Conservation (phyloP, 2,329 filamentous ascomycete genomes). For the Verticillium isaacii region DNA sequence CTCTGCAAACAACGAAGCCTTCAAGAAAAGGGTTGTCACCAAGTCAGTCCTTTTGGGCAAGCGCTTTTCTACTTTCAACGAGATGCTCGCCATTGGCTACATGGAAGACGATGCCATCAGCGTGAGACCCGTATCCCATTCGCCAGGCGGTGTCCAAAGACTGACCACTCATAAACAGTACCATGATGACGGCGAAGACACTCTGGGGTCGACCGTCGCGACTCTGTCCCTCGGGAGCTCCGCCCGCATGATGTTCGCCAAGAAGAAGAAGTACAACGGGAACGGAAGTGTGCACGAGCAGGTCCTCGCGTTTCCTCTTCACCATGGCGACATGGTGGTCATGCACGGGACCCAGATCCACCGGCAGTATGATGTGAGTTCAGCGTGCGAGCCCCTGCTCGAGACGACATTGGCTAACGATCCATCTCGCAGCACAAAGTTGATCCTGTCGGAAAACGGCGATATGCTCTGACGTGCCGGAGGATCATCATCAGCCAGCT, state of each 20-base stretch:
- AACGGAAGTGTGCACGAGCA: slow-evolving; percentile 19
- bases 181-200: slow-evolving; percentile 63
- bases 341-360: slow-evolving; percentile 60
- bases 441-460: slow-evolving; percentile 40
- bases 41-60: not conserved
- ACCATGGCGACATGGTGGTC: slow-evolving; percentile 60
- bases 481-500: slow-evolving; percentile 42
- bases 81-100: slow-evolving; percentile 59
- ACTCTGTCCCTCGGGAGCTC: slow-evolving; percentile 56
- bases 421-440: slow-evolving; percentile 40
- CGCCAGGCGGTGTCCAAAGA: not conserved
- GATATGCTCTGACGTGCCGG: slow-evolving; percentile 54
- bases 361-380: slow-evolving; percentile 47
- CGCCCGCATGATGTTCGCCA: slow-evolving; percentile 52
- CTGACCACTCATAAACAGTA: slow-evolving; percentile 31
- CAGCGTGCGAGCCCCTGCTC: not conserved
- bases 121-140: slow-evolving; percentile 26
- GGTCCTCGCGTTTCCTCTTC: slow-evolving; percentile 36
- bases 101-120: slow-evolving; percentile 54
- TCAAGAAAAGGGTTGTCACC: not conserved
- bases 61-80: slow-evolving; percentile 49
- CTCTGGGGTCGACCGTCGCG: slow-evolving; percentile 58
- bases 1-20: slow-evolving; percentile 14
- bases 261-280: slow-evolving; percentile 38
- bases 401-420: slow-evolving; percentile 12